Evolutionary conservation across 768 basidiomycete genomes (phyloP).

Genomic region (Lyophyllum decastes): DNA sequence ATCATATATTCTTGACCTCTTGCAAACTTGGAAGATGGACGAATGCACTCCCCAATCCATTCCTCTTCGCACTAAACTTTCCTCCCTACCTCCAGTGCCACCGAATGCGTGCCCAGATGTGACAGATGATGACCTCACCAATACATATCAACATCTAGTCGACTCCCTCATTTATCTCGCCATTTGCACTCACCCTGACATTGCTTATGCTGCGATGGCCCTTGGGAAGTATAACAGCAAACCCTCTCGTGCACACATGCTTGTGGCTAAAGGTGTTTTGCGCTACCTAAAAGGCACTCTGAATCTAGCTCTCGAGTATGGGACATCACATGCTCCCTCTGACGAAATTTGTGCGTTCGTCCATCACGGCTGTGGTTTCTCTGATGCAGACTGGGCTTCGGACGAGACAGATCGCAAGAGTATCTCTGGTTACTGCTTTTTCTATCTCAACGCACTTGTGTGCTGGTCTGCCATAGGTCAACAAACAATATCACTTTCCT

Average conservation of each 20-base stretch:
- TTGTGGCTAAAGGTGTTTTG: background rate
- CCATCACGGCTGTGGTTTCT: background rate
- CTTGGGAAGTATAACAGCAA: background rate
- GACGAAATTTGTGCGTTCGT: background rate
- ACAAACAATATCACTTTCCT: background rate
- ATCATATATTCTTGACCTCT: background rate
- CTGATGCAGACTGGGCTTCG: background rate
- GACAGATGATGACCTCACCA: background rate
- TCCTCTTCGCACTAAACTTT: background rate
- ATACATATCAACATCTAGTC: background rate
- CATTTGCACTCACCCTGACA: background rate
- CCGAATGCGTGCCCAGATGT: background rate
- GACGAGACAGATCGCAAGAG: background rate
- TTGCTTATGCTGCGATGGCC: background rate
- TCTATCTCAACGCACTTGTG: background rate
- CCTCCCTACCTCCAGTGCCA: background rate
- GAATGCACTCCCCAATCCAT: background rate
- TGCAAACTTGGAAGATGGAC: background rate
- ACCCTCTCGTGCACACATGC: background rate
- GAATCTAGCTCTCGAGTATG: background rate
- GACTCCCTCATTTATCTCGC: background rate
- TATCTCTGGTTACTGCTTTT: background rate
- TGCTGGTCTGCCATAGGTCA: background rate
- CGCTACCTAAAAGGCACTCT: background rate
- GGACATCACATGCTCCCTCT: background rate